phyloP scores from a whole-genome alignment of 768 basidiomycete species.

The Tulasnella sp. region DNA sequence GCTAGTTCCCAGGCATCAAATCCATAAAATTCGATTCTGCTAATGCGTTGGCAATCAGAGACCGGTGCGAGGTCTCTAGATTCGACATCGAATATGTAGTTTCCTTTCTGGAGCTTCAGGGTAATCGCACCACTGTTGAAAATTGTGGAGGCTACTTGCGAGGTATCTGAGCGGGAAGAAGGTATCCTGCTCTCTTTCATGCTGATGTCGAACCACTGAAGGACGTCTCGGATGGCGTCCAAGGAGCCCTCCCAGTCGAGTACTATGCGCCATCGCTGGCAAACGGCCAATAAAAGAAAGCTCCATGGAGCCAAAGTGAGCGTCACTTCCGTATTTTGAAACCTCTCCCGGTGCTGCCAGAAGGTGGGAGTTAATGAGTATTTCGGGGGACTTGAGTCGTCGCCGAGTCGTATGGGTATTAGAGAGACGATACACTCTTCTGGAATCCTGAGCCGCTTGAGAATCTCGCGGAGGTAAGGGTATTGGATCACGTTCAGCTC shows the following conservation, averaged over 20 bases:
- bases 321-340: not conserved
- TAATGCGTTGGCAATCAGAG: too few relatives aligned
- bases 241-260: not conserved
- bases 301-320: too few relatives aligned
- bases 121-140: too few relatives aligned
- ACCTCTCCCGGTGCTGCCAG: not conserved
- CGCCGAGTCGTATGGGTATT: not conserved
- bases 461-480: not conserved
- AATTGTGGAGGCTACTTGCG: too few relatives aligned
- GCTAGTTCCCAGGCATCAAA: too few relatives aligned
- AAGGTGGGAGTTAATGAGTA: not conserved
- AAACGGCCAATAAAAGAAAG: too few relatives aligned
- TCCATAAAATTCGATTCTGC: too few relatives aligned
- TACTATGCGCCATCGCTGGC: not conserved
- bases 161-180: too few relatives aligned
- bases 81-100: too few relatives aligned
- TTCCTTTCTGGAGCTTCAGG: too few relatives aligned
- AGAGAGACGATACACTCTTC: not conserved
- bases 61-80: too few relatives aligned
- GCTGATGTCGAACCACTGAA: not conserved
- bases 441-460: not conserved
- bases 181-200: too few relatives aligned
- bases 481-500: not conserved
- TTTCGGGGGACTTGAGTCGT: not conserved
- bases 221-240: not conserved